Base-by-base conservation (phyloP, 2,329 filamentous ascomycete species). In the Blastomyces emzantsi region DNA sequence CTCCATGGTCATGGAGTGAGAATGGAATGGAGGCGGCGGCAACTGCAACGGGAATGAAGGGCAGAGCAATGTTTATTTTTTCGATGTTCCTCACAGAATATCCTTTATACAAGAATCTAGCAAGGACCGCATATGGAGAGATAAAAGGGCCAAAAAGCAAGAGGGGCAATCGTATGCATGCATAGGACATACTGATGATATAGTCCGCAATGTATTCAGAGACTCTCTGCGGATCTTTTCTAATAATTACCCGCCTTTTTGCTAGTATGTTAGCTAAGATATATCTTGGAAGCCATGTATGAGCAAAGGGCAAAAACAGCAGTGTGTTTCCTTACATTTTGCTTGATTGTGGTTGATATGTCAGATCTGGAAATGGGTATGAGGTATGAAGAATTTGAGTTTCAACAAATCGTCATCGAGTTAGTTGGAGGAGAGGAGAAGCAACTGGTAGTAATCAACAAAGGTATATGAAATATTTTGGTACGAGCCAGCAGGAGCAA, bases 161-260 rank as follows among this genome's bases (percentile, higher is more conserved):
- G 56, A 56, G 25, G 49, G 28, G 45, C 71, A 91, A 91, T 3
- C 87, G 19, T 66, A 41, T 60, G 28, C 54, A 62, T 47, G 49
- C 25, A 60, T 64, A 43, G 30, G 52, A 68, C 80, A 69, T 78
- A 87, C 85, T 82, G 76, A 92, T 85, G 70, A 94, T 88, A 77
- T 93, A 92, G 75, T 90, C 87, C 66, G 90, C 89, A 68, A 92
- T 88, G 75, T 92, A 92, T 69, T 82, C 81, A 71, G 89, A 90
- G 63, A 88, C 88, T 66, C 82, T 79, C 62, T 81, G 76, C 69
- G 87, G 82, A 71, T 90, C 83, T 74, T 92, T 87, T 74, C 89
- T 84, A 73, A 94, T 89, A 76, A 94, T 92, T 72, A 94, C 85
- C 79, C 90, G 87, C 90, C 90, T 94, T 61, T 36, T 57, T 4